Base-by-base conservation (phyloP, 2,329 filamentous ascomycete genomes). In the Pestalotiopsis fici region DNA sequence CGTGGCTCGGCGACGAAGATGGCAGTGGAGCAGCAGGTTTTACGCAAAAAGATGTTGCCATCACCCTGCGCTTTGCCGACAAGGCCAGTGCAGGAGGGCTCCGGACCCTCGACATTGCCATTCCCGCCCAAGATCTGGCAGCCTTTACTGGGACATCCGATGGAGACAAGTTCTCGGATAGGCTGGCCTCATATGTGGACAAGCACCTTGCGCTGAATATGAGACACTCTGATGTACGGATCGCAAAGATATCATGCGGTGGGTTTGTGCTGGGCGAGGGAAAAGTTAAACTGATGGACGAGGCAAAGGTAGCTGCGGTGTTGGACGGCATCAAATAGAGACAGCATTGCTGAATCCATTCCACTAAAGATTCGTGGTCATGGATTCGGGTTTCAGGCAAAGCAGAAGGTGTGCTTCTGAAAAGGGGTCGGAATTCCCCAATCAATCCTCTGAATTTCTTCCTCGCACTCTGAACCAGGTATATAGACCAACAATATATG, bases 221-320 rank as follows among this genome's bases (percentile, higher is more conserved):
- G 69, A 86, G 86, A 66, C 86, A 89, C 70, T 84, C 87, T 0
- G 80, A 82, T n/a, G 86, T 88, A 3, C 78, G 81, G 1, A 76
- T 89, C 27, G 78, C 78, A 13, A 86, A 87, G 69, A 80, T 89
- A 31, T 86, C 85, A 0, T 89, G 86, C 68, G 84, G 83, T 0
- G 86, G 86, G 0, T 90, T 89, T 66, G 83, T 85, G 47, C 76
- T 89, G 12, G 84, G 84, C 0, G 86, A 87, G 68, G 83, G 71
- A 6, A 65, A 85, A 31, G 63, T 89, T 23, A 89, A 89, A 74
- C 25, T 74, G 27, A 61, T 73, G 39, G 66, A 66, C n/a, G 69
- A 60, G 28, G 57, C 57, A 21, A 37, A 6, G 7, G 4, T n/a
- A 21, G 57, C 57, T 37, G 57, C 18, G 4, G 28, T 60, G 3